Conservation (phyloP, 371 early-diverging fungal genomes). For the Sporodiniella umbellata region DNA sequence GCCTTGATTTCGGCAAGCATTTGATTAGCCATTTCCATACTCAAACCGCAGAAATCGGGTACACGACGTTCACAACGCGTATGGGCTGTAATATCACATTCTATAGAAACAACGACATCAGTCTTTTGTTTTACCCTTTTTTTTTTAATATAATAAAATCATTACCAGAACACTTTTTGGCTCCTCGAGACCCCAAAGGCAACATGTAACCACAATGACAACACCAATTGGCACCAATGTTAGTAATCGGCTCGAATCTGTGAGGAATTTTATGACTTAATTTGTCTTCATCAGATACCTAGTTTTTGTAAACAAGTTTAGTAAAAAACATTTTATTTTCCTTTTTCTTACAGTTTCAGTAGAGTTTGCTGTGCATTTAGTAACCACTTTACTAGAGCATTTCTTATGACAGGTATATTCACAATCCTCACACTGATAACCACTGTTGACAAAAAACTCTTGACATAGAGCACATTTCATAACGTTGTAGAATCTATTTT, state of each 20-base stretch:
- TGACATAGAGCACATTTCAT: slow-evolving; percentile 93
- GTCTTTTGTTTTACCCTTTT: background rate
- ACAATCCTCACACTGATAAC: slow-evolving; percentile 82
- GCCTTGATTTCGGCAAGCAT: slow-evolving; percentile 73
- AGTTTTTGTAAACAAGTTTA: slow-evolving; percentile 4
- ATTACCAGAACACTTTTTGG: slow-evolving; percentile 63
- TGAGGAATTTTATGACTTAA: slow-evolving; percentile 93
- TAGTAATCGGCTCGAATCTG: slow-evolving; percentile 77
- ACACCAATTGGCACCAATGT: slow-evolving; percentile 89
- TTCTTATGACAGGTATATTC: slow-evolving; percentile 32
- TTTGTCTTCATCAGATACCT: slow-evolving; percentile 59
- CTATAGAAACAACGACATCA: slow-evolving; percentile 20
- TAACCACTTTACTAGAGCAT: slow-evolving; percentile 24
- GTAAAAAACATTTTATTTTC: too few species aligned
- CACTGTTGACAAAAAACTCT: slow-evolving; percentile 85
- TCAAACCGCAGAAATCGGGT: slow-evolving; percentile 93
- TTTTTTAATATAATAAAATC: too few species aligned
- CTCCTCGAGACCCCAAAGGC: slow-evolving; percentile 71
- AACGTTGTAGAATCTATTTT: slow-evolving; percentile 83
- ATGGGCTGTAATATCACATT: slow-evolving; percentile 85
- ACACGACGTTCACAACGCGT: slow-evolving; percentile 78
- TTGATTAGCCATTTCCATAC: slow-evolving; percentile 78
- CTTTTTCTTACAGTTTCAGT: slow-evolving; percentile 38
- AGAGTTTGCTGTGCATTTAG: slow-evolving; percentile 20
- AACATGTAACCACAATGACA: slow-evolving; percentile 96